Percentiles rank a stretch among this genome's conserved stretches.
Evolutionary conservation across 805 yeast species (phyloP).

Genomic region (Candida taoyuanica): DNA sequence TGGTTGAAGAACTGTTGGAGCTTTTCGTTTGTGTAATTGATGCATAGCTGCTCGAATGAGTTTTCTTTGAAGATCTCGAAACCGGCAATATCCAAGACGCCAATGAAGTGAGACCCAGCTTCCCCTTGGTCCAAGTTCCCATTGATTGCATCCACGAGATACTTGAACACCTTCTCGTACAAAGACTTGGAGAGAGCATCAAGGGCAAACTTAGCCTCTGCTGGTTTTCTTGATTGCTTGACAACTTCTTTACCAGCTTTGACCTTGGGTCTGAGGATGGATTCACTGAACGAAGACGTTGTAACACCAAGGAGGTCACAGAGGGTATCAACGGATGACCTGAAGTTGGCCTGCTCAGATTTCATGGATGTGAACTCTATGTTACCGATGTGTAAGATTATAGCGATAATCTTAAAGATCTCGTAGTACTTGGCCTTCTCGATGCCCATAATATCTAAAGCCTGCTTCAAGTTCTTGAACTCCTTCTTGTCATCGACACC

Average conservation of each 20-base stretch:
- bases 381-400: constrained; percentile 82
- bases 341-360: constrained; percentile 72
- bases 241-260: constrained; percentile 89
- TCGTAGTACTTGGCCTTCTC: constrained; percentile 46
- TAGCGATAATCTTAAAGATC: constrained; percentile 64
- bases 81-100: constrained; percentile 96
- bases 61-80: constrained; percentile 93
- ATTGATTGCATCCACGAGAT: constrained; percentile 72
- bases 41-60: constrained; percentile 95
- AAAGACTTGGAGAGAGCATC: constrained; percentile 86
- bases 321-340: constrained; percentile 46
- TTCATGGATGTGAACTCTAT: constrained; percentile 62
- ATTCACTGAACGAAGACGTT: constrained; percentile 46
- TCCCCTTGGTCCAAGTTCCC: constrained; percentile 49
- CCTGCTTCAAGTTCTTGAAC: constrained; percentile 54
- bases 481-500: constrained; percentile 75
- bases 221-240: constrained; percentile 69
- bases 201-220: constrained; percentile 73
- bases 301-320: constrained; percentile 64
- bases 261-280: constrained; percentile 73
- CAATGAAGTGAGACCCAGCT: constrained; percentile 60
- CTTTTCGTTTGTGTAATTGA: constrained; percentile 95
- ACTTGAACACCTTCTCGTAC: constrained; percentile 79
- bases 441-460: constrained; percentile 75
- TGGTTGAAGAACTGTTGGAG: constrained; percentile 97